These are phyloP conservation scores for Hypoxylon lienhwacheense DNA, from an alignment of 495 filamentous ascomycete genomes.

Conservation along the genomic window DNA sequence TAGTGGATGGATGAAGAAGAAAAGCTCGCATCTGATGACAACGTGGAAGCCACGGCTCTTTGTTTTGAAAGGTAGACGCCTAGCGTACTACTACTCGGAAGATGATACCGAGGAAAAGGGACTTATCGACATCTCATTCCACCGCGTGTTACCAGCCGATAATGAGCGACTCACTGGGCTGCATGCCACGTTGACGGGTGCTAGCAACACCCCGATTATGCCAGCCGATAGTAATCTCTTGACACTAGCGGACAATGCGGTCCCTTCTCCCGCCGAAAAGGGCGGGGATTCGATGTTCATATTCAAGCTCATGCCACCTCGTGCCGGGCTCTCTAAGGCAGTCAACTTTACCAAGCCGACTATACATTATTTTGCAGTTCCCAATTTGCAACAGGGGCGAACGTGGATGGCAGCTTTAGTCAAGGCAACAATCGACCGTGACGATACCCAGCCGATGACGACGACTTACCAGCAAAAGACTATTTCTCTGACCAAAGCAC, in stretches of 20 bases:
- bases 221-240: conserved; percentile 65
- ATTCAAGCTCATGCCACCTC: conserved; percentile 95
- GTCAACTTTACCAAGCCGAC: conserved; percentile 97
- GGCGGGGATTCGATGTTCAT: conserved; percentile 75
- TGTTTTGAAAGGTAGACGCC: conserved; percentile 82
- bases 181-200: conserved; percentile 89
- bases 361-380: conserved; percentile 96
- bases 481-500: conserved; percentile 82
- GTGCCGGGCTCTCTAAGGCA: conserved; percentile 80
- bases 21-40: conserved; percentile 89
- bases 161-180: conserved; percentile 86
- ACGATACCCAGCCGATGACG: conserved; percentile 73
- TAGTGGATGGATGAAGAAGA: conserved; percentile 99
- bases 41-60: conserved; percentile 97
- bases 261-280: conserved; percentile 45
- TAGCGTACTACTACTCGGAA: conserved; percentile 96
- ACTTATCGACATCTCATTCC: conserved; percentile 94
- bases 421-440: conserved; percentile 98
- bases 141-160: conserved; percentile 93
- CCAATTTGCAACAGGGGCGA: conserved; percentile 82
- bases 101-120: conserved; percentile 89
- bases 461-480: conserved; percentile 96
- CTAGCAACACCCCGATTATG: conserved; percentile 71
- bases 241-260: conserved; percentile 53
- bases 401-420: conserved; percentile 98